Evolutionary conservation across 176 grass and related monocot species (phyloP), one percentile per base, ranked within the genome.

Genomic region (Oryza nivara): DNA sequence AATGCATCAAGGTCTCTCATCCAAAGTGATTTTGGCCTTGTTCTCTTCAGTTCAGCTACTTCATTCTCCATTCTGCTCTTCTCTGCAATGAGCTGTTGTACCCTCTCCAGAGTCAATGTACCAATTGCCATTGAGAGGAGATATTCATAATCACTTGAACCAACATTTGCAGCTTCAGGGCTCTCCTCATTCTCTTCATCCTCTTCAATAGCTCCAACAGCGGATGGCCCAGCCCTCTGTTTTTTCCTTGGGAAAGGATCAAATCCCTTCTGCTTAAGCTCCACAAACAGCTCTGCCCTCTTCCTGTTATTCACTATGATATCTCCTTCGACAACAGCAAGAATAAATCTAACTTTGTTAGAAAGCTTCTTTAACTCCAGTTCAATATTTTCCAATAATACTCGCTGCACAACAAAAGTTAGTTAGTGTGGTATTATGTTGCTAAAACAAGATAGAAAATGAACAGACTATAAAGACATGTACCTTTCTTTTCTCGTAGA

Each of bases 401-500:
- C 81, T 88, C 70, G 70, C 96, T 99, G 91, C 70, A 88, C 6
- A 61, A 28, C 1, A 81, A 16, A 65, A 22, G 66, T 2, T 32
- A 11, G 15, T 82, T n/a, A 86, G n/a, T 68, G 30, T 46, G 17
- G 2, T 51, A 22, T n/a, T 54, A 11, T 23, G 9, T 36, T 22
- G 10, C 13, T 16, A 63, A 5, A 63, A 68, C 25, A n/a, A 3
- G 20, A 43, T 5, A 34, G 1, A 67, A 58, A 60, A n/a, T 45
- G 44, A 44, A 48, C 16, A 74, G 67, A 10, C 19, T 44, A 34
- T 44, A 34, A 87, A 10, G 30, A 43, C 15, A 61, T 74, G 17
- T 70, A 96, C 96, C 96, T 96, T 99, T 84, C 96, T 93, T 79
- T 88, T 94, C n/a, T 22, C 68, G 72, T 96, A 99, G 74, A 81